Evolutionary conservation across 257 asterid genomes (phyloP), one percentile per base, ranked within the genome.

Genomic region (Handroanthus guayacan): DNA sequence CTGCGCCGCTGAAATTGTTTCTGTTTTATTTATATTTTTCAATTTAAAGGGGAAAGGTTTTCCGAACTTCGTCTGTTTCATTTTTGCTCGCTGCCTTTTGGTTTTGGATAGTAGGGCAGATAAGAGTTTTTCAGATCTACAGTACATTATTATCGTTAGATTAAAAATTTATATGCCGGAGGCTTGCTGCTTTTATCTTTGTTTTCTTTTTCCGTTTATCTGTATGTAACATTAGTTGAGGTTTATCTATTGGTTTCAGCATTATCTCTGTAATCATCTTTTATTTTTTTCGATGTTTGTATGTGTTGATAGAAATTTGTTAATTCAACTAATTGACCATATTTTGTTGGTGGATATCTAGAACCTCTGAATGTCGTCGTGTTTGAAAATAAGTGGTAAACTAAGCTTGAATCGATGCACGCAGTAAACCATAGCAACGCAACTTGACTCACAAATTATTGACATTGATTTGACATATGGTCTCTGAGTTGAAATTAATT

Each of bases 401-500:
- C 34, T 52, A 9, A 16, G 41, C 3, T 71, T 1, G 58, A 20
- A 18, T 25, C 6, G 65, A 18, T 5, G 75, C n/a, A 54, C 12
- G n/a, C 51, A 51, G 64, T 37, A 44, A 44, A 1, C 12, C 51
- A 20, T 34, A 45, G 8, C 39, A 44, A 74, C 16, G 20, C 44
- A 41, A 43, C 58, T 61, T 57, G 39, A 39, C 67, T 8, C 12
- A 13, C 47, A 20, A 44, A 16, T 65, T 51, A 18, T 37, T 52
- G 48, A 31, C 31, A 70, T 47, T 64, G 36, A 39, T n/a, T 36
- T 51, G 39, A 20, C n/a, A 14, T 2, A 8, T 16, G 13, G 54
- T 52, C 52, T 20, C 13, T 76, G 69, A 39, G 34, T 38, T 36
- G 56, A 36, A 62, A 62, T 72, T 70, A 76, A 66, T 58, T 37